These are phyloP conservation scores for Mycotypha africana DNA, from an alignment of 371 early-diverging fungal genomes.

Conservation along the genomic window DNA sequence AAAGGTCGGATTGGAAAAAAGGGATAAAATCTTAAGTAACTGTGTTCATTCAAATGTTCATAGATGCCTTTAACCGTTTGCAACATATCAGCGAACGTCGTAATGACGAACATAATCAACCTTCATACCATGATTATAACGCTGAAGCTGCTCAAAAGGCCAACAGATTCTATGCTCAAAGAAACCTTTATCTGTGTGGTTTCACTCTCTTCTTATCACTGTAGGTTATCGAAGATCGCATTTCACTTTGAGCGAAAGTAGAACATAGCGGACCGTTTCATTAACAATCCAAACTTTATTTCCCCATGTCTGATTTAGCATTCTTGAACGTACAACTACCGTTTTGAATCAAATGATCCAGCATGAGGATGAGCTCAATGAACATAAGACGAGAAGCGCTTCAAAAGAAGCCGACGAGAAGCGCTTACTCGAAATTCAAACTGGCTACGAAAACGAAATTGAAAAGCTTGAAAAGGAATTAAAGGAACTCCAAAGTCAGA, in stretches of 20 bases:
- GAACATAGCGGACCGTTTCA: not conserved
- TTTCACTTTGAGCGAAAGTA: not conserved
- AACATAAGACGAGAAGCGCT: conserved; percentile 46
- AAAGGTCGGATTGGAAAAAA: not conserved
- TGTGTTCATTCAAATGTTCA: conserved; percentile 38
- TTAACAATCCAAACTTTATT: too few relatives aligned
- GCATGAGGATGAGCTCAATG: conserved; percentile 59
- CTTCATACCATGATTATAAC: conserved; percentile 35
- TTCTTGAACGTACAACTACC: conserved; percentile 72
- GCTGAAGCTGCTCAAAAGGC: conserved; percentile 62
- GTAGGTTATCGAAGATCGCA: conserved; percentile 29
- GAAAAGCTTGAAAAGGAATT: conserved; percentile 35
- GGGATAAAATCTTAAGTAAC: not conserved
- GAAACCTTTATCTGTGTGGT: conserved; percentile 87
- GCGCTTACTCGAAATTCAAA: conserved; percentile 29
- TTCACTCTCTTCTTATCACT: conserved; percentile 84
- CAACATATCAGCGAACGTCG: conserved; percentile 40
- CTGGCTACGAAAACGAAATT: conserved; percentile 26
- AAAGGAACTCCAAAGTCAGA: conserved; percentile 46
- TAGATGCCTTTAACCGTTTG: conserved; percentile 69
- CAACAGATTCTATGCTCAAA: conserved; percentile 82
- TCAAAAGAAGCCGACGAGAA: conserved; percentile 22
- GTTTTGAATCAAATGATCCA: conserved; percentile 65
- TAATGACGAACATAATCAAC: conserved; percentile 21
- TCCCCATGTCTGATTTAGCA: conserved; percentile 27